These are phyloP conservation scores for Starmera pachycereana DNA, from an alignment of 805 yeast species.

Conservation along the genomic window DNA sequence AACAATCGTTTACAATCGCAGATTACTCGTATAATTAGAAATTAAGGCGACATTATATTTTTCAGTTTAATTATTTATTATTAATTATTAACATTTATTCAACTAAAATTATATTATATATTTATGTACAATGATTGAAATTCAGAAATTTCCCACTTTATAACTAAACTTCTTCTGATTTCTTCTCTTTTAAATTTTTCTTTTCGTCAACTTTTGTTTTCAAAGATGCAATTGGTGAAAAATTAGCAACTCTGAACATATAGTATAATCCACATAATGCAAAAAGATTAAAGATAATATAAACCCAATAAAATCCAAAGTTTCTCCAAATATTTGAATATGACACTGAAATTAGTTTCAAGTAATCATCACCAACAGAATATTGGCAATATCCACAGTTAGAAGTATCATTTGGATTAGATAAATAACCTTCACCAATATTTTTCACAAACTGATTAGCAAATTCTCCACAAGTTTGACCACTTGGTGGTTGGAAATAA, in stretches of 20 bases:
- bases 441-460: slow-evolving; percentile 30
- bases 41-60: too few species aligned
- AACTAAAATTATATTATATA: too few species aligned
- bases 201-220: neutral
- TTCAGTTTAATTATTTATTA: too few species aligned
- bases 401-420: slow-evolving; percentile 35
- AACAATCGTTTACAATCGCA: too few species aligned
- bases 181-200: neutral
- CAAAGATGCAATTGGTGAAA: neutral
- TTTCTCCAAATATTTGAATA: slow-evolving; percentile 53
- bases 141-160: too few species aligned
- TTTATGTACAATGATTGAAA: too few species aligned
- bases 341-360: slow-evolving; percentile 31
- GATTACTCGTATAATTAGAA: too few species aligned
- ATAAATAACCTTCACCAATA: slow-evolving; percentile 42
- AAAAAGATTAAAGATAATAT: slow-evolving; percentile 39
- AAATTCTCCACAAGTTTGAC: slow-evolving; percentile 53
- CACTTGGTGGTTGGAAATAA: slow-evolving; percentile 40
- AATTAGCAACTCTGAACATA: slow-evolving; percentile 5
- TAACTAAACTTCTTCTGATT: too few species aligned
- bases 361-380: slow-evolving; percentile 35
- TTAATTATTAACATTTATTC: too few species aligned
- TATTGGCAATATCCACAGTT: slow-evolving; percentile 41
- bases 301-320: slow-evolving; percentile 51
- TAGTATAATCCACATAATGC: slow-evolving; percentile 25